A percentile compares a stretch with the other conserved stretches of the same genome.
These are phyloP conservation scores for Penicillium cataractarum DNA, from an alignment of 495 filamentous ascomycete species.

Conservation along the genomic window DNA sequence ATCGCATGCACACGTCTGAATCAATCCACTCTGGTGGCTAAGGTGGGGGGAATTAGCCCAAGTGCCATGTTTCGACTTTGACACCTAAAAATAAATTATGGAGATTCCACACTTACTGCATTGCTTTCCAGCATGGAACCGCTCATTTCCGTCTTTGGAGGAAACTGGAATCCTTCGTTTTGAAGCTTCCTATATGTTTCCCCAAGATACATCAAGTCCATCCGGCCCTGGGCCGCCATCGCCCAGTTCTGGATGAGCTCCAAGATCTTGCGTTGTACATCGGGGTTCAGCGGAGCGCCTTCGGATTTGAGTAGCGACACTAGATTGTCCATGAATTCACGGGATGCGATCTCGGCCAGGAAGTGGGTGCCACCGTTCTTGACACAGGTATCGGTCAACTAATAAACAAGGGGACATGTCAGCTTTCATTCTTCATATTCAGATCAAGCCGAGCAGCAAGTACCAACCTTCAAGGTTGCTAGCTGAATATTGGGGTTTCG, in stretches of 20 bases:
- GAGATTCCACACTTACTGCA: constrained; percentile 64
- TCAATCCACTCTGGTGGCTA: constrained; percentile 98
- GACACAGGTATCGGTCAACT: constrained; percentile 96
- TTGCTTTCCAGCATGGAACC: constrained; percentile 97
- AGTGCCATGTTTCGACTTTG: not conserved
- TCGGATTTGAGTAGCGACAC: constrained; percentile 86
- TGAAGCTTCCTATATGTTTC: constrained; percentile 84
- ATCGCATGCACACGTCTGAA: constrained; percentile 98
- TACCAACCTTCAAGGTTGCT: constrained; percentile 80
- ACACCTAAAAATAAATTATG: not conserved
- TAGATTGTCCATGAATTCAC: constrained; percentile 98
- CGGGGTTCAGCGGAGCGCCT: constrained; percentile 73
- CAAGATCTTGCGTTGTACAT: constrained; percentile 87
- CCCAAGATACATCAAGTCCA: constrained; percentile 80
- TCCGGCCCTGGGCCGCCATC: constrained; percentile 81
- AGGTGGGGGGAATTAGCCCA: constrained; percentile 18
- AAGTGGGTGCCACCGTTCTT: constrained; percentile 99
- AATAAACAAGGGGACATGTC: constrained; percentile 13
- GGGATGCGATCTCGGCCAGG: constrained; percentile 88
- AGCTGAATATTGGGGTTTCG: constrained; percentile 96
- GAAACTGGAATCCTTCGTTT: constrained; percentile 84
- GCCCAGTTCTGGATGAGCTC: constrained; percentile 95
- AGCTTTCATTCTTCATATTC: constrained; percentile 7
- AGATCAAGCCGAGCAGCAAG: not conserved
- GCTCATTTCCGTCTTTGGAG: constrained; percentile 81